Evolutionary conservation across 1,284 basidiomycete species (phyloP).

Genomic region (Ceratobasidium sp.): DNA sequence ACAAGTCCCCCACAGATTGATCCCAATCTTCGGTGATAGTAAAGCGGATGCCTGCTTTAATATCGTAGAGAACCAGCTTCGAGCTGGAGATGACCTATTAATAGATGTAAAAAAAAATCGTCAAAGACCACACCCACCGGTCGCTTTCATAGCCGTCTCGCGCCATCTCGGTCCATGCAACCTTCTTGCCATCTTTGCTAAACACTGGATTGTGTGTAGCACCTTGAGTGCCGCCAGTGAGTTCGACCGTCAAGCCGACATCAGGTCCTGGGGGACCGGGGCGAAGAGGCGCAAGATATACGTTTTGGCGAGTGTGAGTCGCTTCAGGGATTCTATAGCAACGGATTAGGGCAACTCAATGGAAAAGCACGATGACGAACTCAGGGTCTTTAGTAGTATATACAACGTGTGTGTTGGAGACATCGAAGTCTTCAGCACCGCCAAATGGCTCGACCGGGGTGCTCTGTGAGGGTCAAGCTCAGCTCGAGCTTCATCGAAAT

Average conservation of each 20-base stretch:
- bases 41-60: conserved; percentile 74
- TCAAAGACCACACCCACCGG: conserved; percentile 70
- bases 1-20: conserved; percentile 70
- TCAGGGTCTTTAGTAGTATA: conserved; percentile 87
- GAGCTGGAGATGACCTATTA: conserved; percentile 62
- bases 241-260: conserved; percentile 66
- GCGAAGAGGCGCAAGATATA: conserved; percentile 61
- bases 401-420: conserved; percentile 77
- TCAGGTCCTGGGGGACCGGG: conserved; percentile 69
- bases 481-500: conserved; percentile 50
- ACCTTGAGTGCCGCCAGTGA: conserved; percentile 87
- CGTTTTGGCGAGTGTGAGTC: conserved; percentile 61
- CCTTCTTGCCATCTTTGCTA: conserved; percentile 74
- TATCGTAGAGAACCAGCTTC: conserved; percentile 83
- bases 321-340: conserved; percentile 51
- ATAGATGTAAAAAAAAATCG: neutral
- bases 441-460: conserved; percentile 88
- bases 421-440: conserved; percentile 80
- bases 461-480: conserved; percentile 62
- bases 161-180: conserved; percentile 88
- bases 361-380: conserved; percentile 59
- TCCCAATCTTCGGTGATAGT: conserved; percentile 87
- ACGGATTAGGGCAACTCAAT: neutral
- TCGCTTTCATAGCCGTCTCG: conserved; percentile 91
- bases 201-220: conserved; percentile 81